phyloP scores from a whole-genome alignment of 225 moss, liverwort and hornwort genomes.

The Pseudoscleropodium purum region DNA sequence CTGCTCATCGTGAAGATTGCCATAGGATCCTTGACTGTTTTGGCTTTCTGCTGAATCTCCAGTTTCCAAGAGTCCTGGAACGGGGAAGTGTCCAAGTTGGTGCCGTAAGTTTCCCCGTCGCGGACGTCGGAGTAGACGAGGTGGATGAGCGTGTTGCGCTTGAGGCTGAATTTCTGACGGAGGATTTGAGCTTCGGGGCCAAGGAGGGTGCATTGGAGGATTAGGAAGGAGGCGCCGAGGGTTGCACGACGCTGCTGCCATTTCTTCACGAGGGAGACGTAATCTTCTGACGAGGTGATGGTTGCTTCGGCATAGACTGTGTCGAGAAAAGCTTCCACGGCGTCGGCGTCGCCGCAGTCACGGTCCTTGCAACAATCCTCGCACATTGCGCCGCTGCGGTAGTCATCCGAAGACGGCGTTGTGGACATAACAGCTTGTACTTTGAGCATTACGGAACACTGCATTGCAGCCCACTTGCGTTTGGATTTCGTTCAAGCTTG shows the following conservation, averaged over 20 bases:
- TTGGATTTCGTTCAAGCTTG: no score
- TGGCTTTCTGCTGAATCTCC: constrained; percentile 11
- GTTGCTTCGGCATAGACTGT: constrained; percentile 13
- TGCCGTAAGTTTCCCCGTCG: background rate
- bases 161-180: constrained; percentile 22
- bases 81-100: constrained; percentile 9
- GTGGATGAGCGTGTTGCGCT: constrained; percentile 22
- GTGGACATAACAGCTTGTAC: constrained; percentile 7
- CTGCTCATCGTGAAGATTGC: constrained; percentile 2
- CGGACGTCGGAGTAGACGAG: constrained; percentile 28
- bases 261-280: background rate
- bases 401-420: background rate
- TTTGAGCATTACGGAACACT: constrained; percentile 12
- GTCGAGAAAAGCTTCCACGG: constrained; percentile 1
- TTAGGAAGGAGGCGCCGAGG: constrained; percentile 11
- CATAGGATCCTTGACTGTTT: background rate
- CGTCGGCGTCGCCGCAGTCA: background rate
- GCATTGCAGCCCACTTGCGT: background rate
- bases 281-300: constrained; percentile 1
- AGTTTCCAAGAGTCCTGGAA: constrained; percentile 16
- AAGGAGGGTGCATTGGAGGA: constrained; percentile 27
- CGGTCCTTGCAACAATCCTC: constrained; percentile 1
- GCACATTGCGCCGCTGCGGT: background rate
- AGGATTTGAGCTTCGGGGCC: constrained; percentile 23
- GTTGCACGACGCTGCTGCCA: constrained; percentile 7